A percentile compares a stretch with the other conserved stretches of the same genome.
Evolutionary conservation across 345 rosid genomes (phyloP).

Genomic region (Hibiscus tridactylites): DNA sequence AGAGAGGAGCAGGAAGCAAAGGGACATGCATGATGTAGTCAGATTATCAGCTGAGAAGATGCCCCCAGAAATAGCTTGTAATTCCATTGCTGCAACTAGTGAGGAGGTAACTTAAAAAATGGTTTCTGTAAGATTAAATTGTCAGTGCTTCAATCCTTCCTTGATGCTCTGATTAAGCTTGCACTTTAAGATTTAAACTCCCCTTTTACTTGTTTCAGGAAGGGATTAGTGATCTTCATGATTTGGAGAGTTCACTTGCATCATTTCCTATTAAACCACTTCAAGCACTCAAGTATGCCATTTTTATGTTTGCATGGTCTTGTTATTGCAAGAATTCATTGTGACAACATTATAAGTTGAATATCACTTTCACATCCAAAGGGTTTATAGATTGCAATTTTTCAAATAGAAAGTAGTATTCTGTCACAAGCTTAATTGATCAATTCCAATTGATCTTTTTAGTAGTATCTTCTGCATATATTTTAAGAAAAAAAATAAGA

Average conservation of each 20-base stretch:
- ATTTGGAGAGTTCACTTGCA: conserved; percentile 71
- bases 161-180: conserved; percentile 2
- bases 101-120: conserved; percentile 40
- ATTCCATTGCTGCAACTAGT: conserved; percentile 42
- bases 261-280: conserved; percentile 81
- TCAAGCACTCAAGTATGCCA: conserved; percentile 63
- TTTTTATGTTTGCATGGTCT: not conserved
- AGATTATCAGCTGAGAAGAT: conserved; percentile 23
- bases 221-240: conserved; percentile 36
- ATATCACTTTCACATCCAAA: not conserved
- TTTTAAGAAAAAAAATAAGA: not conserved
- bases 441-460: not conserved
- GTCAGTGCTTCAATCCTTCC: not conserved
- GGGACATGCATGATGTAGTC: conserved; percentile 29
- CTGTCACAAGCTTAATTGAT: not conserved
- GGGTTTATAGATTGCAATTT: not conserved
- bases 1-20: conserved; percentile 35
- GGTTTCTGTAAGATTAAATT: not conserved
- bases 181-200: conserved; percentile 11
- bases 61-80: conserved; percentile 38
- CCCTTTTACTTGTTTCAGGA: conserved; percentile 47
- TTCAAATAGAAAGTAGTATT: not conserved
- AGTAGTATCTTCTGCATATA: not conserved
- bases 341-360: not conserved
- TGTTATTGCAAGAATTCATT: not conserved